A percentile compares a stretch with the other conserved stretches of the same genome.
Evolutionary conservation across 345 rosid species (phyloP).

Genomic region (Eucalyptus viminalis): DNA sequence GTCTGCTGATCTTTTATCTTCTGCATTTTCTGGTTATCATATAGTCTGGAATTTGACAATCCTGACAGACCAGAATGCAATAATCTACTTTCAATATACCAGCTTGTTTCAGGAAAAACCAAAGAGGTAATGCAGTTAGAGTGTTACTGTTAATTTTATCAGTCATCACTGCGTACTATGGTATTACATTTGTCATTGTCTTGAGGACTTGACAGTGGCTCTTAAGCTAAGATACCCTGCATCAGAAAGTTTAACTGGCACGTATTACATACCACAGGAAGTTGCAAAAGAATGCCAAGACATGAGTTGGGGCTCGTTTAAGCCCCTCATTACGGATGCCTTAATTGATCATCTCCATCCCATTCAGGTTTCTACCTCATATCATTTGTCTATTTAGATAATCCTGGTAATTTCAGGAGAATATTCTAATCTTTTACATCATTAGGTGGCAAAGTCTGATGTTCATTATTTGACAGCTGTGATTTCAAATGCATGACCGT

Average conservation of each 20-base stretch:
- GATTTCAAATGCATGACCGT: background rate
- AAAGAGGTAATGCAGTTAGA: conserved; percentile 40
- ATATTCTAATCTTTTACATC: background rate
- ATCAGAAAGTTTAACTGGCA: background rate
- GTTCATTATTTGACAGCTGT: background rate
- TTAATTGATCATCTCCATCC: conserved; percentile 80
- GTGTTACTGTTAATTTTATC: background rate
- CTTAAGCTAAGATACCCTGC: background rate
- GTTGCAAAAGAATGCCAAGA: conserved; percentile 60
- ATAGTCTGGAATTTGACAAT: conserved; percentile 81
- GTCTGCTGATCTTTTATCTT: background rate
- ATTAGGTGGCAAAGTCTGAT: background rate
- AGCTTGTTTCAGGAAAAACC: conserved; percentile 72
- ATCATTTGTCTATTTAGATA: background rate
- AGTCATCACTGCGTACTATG: background rate
- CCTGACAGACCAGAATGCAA: conserved; percentile 92
- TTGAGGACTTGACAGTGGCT: background rate
- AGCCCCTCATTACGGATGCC: conserved; percentile 58
- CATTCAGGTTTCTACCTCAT: conserved; percentile 47
- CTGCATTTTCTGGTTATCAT: background rate
- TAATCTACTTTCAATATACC: conserved; percentile 86
- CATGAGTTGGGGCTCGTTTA: conserved; percentile 81
- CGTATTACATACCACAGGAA: conserved; percentile 30
- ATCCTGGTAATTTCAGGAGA: background rate
- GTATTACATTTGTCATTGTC: background rate